phyloP scores from a whole-genome alignment of 208 protist genomes.

The Phytomonas sp. region DNA sequence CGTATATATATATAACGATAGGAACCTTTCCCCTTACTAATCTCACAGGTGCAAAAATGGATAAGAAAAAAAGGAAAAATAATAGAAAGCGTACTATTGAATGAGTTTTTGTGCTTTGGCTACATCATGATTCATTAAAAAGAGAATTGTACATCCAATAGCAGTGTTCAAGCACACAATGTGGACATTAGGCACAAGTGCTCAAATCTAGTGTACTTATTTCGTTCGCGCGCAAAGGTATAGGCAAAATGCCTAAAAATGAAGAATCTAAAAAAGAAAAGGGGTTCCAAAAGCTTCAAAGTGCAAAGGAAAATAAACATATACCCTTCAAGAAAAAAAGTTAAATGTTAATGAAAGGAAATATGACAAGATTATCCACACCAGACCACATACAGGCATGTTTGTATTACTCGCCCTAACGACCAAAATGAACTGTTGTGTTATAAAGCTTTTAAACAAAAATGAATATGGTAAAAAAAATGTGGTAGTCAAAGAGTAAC shows the following conservation, averaged over 20 bases:
- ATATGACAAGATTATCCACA: background rate
- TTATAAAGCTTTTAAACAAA: background rate
- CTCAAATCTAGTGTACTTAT: background rate
- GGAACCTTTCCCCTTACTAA: slow-evolving; percentile 1
- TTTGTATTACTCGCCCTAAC: background rate
- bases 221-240: background rate
- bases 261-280: background rate
- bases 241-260: slow-evolving; percentile 8
- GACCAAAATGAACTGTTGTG: background rate
- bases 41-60: slow-evolving; percentile 2
- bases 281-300: background rate
- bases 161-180: background rate
- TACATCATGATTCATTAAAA: slow-evolving; percentile 7
- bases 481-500: background rate
- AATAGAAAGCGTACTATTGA: background rate
- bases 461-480: background rate
- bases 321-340: background rate
- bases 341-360: background rate
- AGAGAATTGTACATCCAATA: background rate
- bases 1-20: slow-evolving; percentile 8
- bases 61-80: background rate
- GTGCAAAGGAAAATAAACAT: background rate
- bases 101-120: background rate
- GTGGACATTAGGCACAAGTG: background rate
- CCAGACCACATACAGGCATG: background rate